Base-by-base conservation (phyloP, 495 filamentous ascomycete species). In the Hypomontagnella monticulosa region DNA sequence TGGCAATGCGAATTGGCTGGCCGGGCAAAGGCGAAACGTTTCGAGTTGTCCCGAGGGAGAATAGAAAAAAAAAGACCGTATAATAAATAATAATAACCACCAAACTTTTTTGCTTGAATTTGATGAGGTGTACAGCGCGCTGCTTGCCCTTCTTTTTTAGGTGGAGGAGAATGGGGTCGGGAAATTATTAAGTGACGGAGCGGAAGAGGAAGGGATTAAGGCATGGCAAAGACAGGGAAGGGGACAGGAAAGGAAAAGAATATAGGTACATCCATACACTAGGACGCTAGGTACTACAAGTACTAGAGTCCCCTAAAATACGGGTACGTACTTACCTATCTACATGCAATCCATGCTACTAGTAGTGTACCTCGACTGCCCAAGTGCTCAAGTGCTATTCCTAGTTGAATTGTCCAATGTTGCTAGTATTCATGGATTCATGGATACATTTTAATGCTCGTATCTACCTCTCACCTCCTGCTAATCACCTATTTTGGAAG, bases 101-200 rank as follows among this genome's bases (percentile, higher is more conserved):
- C 47, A 63, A 49, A 52, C 37, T 40, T 66, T 60, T 67, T 66
- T 37, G 49, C 59, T 36, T 46, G 33, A 69, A 55, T 61, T 64
- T 64, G 66, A 64, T 64, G 66, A 64, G 66, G 66, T 69, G 66
- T 61, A 69, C 66, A 59, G 59, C 51, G 59, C 51, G 46, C 50
- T 62, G 65, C 58, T 57, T 48, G 52, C 51, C 42, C 55, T 64
- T 59, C 49, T 27, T 27, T 27, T 51, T 60, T 60, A 69, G 56
- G 66, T 69, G 66, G 60, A 60, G 59, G 66, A 69, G 19, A 64
- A 69, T 69, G 67, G 67, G 67, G 62, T 66, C 67, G 67, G 67
- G 67, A 70, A 70, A 70, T 70, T 70, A 70, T 70, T 66, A 66
- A 58, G 61, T 70, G 57, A 61, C 67, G 61, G 67, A 70, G 62